Percentiles rank a stretch among this genome's conserved stretches.
Conservation (phyloP, 257 asterid species). For the Solanum tarapatanum region DNA sequence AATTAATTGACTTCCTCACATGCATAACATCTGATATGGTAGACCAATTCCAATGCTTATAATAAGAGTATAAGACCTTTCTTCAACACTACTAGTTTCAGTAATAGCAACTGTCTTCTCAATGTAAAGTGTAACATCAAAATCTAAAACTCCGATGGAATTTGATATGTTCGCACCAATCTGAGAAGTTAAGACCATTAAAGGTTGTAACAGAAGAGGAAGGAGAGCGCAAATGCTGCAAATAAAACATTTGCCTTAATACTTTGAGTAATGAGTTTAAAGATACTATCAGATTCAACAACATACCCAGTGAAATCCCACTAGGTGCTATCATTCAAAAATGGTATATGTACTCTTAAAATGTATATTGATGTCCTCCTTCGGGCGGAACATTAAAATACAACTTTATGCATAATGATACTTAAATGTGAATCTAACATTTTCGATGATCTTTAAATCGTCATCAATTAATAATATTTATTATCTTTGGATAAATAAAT, state of each 20-base stretch:
- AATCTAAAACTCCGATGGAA: not conserved
- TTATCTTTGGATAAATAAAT: not conserved
- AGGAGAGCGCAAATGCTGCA: not conserved
- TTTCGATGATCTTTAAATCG: not conserved
- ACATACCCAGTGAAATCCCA: too few species aligned
- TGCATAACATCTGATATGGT: not conserved
- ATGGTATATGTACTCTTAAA: not conserved
- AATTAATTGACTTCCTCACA: not conserved
- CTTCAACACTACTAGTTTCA: not conserved
- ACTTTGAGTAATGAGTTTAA: not conserved
- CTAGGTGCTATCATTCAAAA: too few species aligned
- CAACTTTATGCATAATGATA: not conserved
- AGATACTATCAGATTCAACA: not conserved
- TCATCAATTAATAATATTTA: not conserved
- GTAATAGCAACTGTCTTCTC: not conserved
- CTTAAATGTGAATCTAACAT: not conserved
- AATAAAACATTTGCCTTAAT: not conserved
- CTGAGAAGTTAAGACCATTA: not conserved
- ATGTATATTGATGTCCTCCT: not conserved
- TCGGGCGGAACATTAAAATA: not conserved
- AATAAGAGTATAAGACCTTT: not conserved
- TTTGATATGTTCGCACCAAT: not conserved
- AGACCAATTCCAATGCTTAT: not conserved
- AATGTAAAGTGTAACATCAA: not conserved
- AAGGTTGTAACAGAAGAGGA: not conserved